These are phyloP conservation scores for Jaapia argillacea DNA, from an alignment of 768 basidiomycete genomes.

Conservation along the genomic window DNA sequence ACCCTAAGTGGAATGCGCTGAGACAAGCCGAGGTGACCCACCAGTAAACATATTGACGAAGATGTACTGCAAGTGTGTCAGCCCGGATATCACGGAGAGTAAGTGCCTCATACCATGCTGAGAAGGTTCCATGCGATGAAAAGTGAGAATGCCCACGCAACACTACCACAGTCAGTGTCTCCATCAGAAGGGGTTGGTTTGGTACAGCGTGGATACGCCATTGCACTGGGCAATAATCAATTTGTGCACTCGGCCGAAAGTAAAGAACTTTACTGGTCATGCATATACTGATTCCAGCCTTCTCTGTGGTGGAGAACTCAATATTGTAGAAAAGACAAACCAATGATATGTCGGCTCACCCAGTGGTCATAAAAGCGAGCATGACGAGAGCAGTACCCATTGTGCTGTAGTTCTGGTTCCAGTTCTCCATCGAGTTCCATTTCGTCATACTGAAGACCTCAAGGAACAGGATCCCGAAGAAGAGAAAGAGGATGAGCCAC, in stretches of 20 bases:
- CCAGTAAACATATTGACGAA: constrained; percentile 95
- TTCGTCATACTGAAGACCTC: constrained; percentile 92
- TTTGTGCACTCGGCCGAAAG: background rate
- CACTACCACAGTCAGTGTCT: constrained; percentile 83
- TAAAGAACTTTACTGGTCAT: constrained; percentile 67
- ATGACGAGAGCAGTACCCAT: constrained; percentile 78
- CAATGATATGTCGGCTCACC: constrained; percentile 40
- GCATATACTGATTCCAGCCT: constrained; percentile 97
- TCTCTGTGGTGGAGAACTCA: constrained; percentile 41
- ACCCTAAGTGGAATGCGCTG: background rate
- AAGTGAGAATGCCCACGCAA: constrained; percentile 70
- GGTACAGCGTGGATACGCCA: constrained; percentile 77
- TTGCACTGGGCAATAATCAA: constrained; percentile 37
- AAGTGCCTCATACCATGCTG: constrained; percentile 61
- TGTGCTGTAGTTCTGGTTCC: constrained; percentile 68
- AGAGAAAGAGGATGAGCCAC: constrained; percentile 86
- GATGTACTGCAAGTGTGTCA: constrained; percentile 55
- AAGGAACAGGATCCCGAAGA: constrained; percentile 81
- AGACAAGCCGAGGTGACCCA: constrained; percentile 17
- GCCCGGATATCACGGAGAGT: background rate
- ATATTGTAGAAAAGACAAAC: background rate
- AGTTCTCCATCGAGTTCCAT: constrained; percentile 61
- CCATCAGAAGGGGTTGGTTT: constrained; percentile 31
- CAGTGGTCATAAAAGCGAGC: constrained; percentile 88
- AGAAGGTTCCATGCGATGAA: constrained; percentile 95